These are phyloP conservation scores for Zygosaccharomyces lentus DNA, from an alignment of 805 yeast species.

Conservation along the genomic window DNA sequence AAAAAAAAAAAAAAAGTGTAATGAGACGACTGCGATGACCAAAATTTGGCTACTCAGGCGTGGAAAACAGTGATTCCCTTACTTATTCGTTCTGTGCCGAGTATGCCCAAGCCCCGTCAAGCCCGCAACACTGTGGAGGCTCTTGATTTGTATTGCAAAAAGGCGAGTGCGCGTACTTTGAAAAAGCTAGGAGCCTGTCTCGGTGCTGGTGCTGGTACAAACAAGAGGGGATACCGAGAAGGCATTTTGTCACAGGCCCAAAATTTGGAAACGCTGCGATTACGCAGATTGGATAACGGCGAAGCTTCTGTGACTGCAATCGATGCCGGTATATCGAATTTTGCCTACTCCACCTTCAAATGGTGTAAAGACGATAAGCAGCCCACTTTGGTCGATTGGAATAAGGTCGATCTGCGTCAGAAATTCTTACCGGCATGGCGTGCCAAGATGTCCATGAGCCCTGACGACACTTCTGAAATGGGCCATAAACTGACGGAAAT, in stretches of 20 bases:
- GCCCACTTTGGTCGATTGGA: conserved; percentile 35
- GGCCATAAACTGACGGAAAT: conserved; percentile 27
- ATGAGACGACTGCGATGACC: no score
- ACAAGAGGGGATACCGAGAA: conserved; percentile 15
- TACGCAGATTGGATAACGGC: conserved; percentile 9
- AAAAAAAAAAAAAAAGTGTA: neutral
- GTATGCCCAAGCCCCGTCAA: neutral
- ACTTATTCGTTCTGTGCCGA: neutral
- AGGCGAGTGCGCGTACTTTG: conserved; percentile 16
- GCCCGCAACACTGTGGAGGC: conserved; percentile 6
- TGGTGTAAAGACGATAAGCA: conserved; percentile 21
- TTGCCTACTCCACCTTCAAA: conserved; percentile 31
- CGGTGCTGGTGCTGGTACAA: conserved; percentile 24
- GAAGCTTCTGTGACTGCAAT: conserved; percentile 31
- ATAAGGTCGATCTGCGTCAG: conserved; percentile 31
- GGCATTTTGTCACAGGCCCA: conserved; percentile 17
- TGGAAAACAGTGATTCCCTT: neutral
- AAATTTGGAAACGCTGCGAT: conserved; percentile 13
- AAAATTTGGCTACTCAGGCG: no score
- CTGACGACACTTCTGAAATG: conserved; percentile 23
- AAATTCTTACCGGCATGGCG: conserved; percentile 13
- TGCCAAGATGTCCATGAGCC: conserved; percentile 20
- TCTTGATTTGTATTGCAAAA: conserved; percentile 16
- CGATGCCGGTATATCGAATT: conserved; percentile 39
- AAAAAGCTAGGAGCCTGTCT: conserved; percentile 19